These are phyloP conservation scores for Pseudozyma sp. DNA, from an alignment of 1,284 basidiomycete genomes.

Conservation along the genomic window DNA sequence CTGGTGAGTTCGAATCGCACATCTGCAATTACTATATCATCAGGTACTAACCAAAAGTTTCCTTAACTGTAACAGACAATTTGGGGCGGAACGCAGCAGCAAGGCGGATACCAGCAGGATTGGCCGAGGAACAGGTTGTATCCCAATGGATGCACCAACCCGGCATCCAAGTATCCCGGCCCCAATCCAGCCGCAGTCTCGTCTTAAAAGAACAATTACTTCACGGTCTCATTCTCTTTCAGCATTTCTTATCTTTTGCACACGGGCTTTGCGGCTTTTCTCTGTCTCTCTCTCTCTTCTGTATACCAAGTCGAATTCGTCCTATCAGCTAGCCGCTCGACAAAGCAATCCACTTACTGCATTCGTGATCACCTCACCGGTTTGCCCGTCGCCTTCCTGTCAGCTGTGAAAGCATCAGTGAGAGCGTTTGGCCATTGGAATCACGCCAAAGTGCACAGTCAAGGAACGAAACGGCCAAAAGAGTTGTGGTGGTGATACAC, in stretches of 20 bases:
- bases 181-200: constrained; percentile 26
- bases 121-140: constrained; percentile 62
- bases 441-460: too few species aligned
- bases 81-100: constrained; percentile 55
- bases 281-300: neutral
- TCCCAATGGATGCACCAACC: constrained; percentile 45
- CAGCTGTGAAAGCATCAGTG: too few species aligned
- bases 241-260: neutral
- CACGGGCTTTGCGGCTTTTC: neutral
- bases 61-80: constrained; percentile 18
- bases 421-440: too few species aligned
- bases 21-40: too few species aligned
- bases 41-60: too few species aligned
- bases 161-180: constrained; percentile 45
- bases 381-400: too few species aligned
- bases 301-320: neutral
- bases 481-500: neutral
- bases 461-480: too few species aligned
- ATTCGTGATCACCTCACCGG: neutral
- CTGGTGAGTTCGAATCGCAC: constrained; percentile 2
- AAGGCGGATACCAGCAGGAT: constrained; percentile 59
- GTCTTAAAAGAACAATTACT: neutral
- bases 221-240: neutral
- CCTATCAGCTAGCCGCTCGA: neutral
- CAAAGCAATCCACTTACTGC: neutral